Evolutionary conservation across 2,329 filamentous ascomycete species (phyloP).

Genomic region (Diaporthe velutina): DNA sequence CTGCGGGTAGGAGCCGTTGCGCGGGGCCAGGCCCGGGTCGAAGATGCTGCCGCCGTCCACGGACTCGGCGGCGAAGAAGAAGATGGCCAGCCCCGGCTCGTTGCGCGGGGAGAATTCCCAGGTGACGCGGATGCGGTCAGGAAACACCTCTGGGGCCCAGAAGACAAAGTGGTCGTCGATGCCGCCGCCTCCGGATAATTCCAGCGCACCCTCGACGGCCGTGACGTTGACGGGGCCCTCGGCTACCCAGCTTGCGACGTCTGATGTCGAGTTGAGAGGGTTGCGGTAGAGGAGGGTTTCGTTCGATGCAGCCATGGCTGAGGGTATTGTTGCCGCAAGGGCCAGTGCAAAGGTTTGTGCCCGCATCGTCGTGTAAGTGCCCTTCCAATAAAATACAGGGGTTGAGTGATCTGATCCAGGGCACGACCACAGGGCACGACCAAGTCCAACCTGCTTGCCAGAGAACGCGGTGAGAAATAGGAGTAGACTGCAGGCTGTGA

Average conservation of each 20-base stretch:
- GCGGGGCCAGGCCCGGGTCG: conserved; percentile 43
- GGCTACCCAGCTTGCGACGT: conserved; percentile 47
- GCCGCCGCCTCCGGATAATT: conserved; percentile 43
- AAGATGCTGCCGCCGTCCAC: conserved; percentile 47
- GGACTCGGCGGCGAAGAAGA: conserved; percentile 50
- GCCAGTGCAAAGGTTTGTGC: conserved; percentile 8
- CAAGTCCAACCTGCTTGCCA: neutral
- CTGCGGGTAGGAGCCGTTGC: conserved; percentile 45
- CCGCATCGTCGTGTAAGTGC: no score
- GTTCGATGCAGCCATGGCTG: conserved; percentile 32
- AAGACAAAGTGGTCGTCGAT: conserved; percentile 50
- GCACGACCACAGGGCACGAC: no score
- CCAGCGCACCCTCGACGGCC: conserved; percentile 46
- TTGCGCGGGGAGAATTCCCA: conserved; percentile 49
- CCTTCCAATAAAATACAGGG: neutral
- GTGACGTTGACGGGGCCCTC: conserved; percentile 47
- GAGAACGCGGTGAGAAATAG: no score
- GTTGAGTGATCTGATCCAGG: neutral
- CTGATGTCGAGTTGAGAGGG: conserved; percentile 45
- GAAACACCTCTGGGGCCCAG: conserved; percentile 50
- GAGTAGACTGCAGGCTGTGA: neutral
- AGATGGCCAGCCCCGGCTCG: conserved; percentile 50
- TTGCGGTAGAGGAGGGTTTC: conserved; percentile 49
- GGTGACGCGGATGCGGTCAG: conserved; percentile 48
- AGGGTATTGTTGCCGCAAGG: neutral